These are phyloP conservation scores for Fusarium dlaminii DNA, from an alignment of 2,329 filamentous ascomycete genomes.

Conservation along the genomic window DNA sequence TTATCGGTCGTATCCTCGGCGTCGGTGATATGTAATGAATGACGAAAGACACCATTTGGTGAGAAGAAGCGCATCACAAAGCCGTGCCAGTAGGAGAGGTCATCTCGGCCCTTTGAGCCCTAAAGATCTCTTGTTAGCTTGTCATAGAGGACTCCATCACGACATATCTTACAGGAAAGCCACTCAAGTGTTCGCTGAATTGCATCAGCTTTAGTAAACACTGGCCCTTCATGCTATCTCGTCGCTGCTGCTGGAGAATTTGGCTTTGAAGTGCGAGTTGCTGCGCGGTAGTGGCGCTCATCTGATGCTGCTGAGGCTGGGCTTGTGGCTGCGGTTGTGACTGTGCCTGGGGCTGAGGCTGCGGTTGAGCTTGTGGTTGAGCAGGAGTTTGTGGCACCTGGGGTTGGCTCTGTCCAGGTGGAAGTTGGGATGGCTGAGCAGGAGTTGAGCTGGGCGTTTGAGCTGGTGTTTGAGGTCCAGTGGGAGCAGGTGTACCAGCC, in stretches of 20 bases:
- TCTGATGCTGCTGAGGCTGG: slow-evolving; percentile 44
- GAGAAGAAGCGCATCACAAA: slow-evolving; percentile 89
- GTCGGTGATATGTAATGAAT: slow-evolving; percentile 69
- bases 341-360: slow-evolving; percentile 48
- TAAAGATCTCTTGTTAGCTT: slow-evolving; percentile 40
- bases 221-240: slow-evolving; percentile 63
- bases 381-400: slow-evolving; percentile 49
- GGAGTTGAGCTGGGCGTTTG: slow-evolving; percentile 56
- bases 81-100: slow-evolving; percentile 78
- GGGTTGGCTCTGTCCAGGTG: slow-evolving; percentile 48
- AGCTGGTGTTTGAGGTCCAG: slow-evolving; percentile 59
- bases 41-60: slow-evolving; percentile 77
- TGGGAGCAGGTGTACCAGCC: slow-evolving; percentile 53
- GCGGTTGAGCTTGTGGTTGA: slow-evolving; percentile 50
- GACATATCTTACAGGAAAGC: slow-evolving; percentile 58
- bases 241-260: slow-evolving; percentile 58
- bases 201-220: slow-evolving; percentile 69
- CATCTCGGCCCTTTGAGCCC: slow-evolving; percentile 69
- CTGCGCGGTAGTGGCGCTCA: slow-evolving; percentile 47
- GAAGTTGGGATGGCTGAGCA: slow-evolving; percentile 45
- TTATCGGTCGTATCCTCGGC: slow-evolving; percentile 72
- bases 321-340: slow-evolving; percentile 44
- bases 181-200: slow-evolving; percentile 70
- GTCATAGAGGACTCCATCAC: not conserved
- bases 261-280: slow-evolving; percentile 49